Percentiles rank a stretch among this genome's conserved stretches.
Conservation (phyloP, 192 early-diverging fungal genomes). For the Backusella sp. region DNA sequence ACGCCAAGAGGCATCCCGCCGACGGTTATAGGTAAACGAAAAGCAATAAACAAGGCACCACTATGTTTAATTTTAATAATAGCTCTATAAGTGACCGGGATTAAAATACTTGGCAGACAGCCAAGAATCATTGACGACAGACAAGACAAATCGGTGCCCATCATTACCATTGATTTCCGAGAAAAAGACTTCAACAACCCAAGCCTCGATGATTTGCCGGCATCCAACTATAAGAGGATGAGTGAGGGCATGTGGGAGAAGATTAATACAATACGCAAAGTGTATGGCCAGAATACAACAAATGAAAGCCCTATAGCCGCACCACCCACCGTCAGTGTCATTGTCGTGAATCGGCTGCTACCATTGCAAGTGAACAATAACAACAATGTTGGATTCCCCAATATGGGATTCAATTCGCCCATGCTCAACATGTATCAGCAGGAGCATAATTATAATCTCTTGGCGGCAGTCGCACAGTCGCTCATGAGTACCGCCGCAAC, state of each 20-base stretch:
- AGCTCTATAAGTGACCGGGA: not conserved
- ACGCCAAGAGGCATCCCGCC: not conserved
- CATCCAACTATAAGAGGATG: not conserved
- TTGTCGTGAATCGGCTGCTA: not conserved
- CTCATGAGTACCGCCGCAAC: not conserved
- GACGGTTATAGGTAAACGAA: not conserved
- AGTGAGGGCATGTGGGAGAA: not conserved
- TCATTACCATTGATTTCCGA: conserved; percentile 2
- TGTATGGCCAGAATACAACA: not conserved
- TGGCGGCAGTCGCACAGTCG: not conserved
- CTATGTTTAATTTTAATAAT: not conserved
- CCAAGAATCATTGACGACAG: not conserved
- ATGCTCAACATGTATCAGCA: not conserved
- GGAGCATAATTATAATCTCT: not conserved
- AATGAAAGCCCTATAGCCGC: not conserved
- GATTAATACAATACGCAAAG: not conserved
- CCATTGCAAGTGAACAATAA: not conserved
- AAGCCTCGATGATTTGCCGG: not conserved
- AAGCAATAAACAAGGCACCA: not conserved
- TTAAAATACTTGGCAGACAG: not conserved
- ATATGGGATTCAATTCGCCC: not conserved
- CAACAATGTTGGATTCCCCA: not conserved
- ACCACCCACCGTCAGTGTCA: not conserved
- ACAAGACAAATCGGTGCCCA: not conserved
- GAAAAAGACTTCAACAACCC: not conserved